phyloP scores from a whole-genome alignment of 73 alveolate genomes.

The Symbiodinium natans region DNA sequence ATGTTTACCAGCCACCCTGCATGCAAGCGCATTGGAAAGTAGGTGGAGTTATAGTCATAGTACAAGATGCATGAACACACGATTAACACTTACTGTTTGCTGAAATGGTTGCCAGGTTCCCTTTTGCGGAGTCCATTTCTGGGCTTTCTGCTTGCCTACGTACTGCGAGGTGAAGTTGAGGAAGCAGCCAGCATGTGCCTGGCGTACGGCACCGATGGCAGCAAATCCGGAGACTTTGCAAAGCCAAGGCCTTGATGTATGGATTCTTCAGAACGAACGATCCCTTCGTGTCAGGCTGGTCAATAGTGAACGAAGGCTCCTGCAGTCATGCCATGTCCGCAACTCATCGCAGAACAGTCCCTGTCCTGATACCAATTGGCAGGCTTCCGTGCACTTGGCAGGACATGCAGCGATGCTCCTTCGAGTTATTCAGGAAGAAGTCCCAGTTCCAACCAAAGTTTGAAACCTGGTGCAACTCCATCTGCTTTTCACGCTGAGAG shows the following conservation, averaged over 20 bases:
- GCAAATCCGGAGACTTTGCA: too few relatives aligned
- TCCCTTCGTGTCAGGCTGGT: conserved; percentile 85
- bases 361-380: neutral
- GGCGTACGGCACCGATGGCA: too few relatives aligned
- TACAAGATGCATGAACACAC: too few relatives aligned
- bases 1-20: too few relatives aligned
- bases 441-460: conserved; percentile 92
- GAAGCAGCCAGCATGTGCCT: conserved; percentile 93
- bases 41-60: too few relatives aligned
- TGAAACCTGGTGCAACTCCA: conserved; percentile 35
- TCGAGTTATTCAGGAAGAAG: conserved; percentile 29
- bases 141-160: conserved; percentile 1
- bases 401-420: neutral
- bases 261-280: conserved; percentile 53
- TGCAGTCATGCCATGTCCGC: neutral
- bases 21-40: too few relatives aligned
- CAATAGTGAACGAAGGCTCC: conserved; percentile 55
- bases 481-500: too few relatives aligned
- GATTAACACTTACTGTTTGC: too few relatives aligned
- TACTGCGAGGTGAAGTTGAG: conserved; percentile 68
- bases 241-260: conserved; percentile 9
- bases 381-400: neutral
- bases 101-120: too few relatives aligned
- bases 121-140: too few relatives aligned
- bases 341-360: neutral